A percentile compares a stretch with the other conserved stretches of the same genome.
Evolutionary conservation across 768 basidiomycete species (phyloP).

Genomic region (Macrolepiota albuminosa): DNA sequence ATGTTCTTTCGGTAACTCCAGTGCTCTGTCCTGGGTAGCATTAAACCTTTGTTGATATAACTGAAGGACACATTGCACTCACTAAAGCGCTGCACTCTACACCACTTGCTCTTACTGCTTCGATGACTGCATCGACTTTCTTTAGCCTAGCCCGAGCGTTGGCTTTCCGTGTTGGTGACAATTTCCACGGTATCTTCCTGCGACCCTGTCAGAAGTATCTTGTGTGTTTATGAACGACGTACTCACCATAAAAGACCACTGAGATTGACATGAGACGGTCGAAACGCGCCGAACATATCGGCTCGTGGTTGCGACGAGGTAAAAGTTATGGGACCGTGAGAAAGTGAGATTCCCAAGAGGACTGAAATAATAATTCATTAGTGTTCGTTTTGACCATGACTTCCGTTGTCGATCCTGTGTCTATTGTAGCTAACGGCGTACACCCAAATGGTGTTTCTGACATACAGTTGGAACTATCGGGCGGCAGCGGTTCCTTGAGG

Average conservation of each 20-base stretch:
- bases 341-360: slow-evolving; percentile 13
- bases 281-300: slow-evolving; percentile 85
- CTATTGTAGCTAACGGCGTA: slow-evolving; percentile 31
- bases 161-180: slow-evolving; percentile 89
- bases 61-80: slow-evolving; percentile 23
- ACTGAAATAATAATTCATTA: slow-evolving; percentile 16
- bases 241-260: slow-evolving; percentile 85
- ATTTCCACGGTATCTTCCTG: slow-evolving; percentile 94
- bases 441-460: slow-evolving; percentile 37
- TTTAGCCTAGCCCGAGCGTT: slow-evolving; percentile 86
- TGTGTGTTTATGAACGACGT: not conserved
- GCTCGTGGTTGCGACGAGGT: slow-evolving; percentile 8
- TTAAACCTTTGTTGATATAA: not conserved
- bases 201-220: slow-evolving; percentile 3
- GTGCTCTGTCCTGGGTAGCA: slow-evolving; percentile 51
- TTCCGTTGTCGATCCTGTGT: slow-evolving; percentile 32
- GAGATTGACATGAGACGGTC: slow-evolving; percentile 56
- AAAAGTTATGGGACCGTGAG: slow-evolving; percentile 27
- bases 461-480: slow-evolving; percentile 33
- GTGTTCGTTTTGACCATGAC: slow-evolving; percentile 35
- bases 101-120: slow-evolving; percentile 79
- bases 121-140: slow-evolving; percentile 91
- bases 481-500: slow-evolving; percentile 32
- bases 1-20: slow-evolving; percentile 86
- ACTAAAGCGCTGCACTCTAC: slow-evolving; percentile 76